phyloP scores from a whole-genome alignment of 1,284 basidiomycete genomes.

The Cystobasidium sp. region DNA sequence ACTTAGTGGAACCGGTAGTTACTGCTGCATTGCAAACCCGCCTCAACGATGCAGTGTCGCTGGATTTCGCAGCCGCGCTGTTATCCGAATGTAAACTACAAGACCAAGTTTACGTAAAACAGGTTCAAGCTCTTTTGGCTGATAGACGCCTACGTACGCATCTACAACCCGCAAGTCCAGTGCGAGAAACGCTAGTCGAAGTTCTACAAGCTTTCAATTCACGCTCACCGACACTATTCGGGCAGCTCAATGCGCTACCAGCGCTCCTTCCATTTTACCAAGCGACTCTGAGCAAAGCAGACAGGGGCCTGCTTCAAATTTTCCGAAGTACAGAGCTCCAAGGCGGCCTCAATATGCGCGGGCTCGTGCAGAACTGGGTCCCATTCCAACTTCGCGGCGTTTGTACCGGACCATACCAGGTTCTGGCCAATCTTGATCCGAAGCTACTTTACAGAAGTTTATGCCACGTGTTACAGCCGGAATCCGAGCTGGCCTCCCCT shows the following conservation, averaged over 20 bases:
- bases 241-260: neutral
- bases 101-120: neutral
- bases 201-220: constrained; percentile 10
- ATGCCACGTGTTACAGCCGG: constrained; percentile 14
- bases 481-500: neutral
- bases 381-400: constrained; percentile 14
- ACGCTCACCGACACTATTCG: constrained; percentile 14
- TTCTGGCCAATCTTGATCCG: constrained; percentile 44
- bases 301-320: constrained; percentile 17
- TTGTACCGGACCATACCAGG: constrained; percentile 26
- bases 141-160: constrained; percentile 7
- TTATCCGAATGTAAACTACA: constrained; percentile 32
- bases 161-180: constrained; percentile 6
- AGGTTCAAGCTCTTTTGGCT: constrained; percentile 22
- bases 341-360: constrained; percentile 9
- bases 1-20: constrained; percentile 75
- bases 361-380: constrained; percentile 18
- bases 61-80: constrained; percentile 63
- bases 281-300: constrained; percentile 5
- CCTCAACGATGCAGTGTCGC: constrained; percentile 60
- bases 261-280: constrained; percentile 15
- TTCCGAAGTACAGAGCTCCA: constrained; percentile 31
- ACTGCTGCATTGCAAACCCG: constrained; percentile 68
- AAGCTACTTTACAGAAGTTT: constrained; percentile 34
- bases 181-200: neutral